These are phyloP conservation scores for Tricholoma sp. DNA, from an alignment of 768 basidiomycete genomes.

Conservation along the genomic window DNA sequence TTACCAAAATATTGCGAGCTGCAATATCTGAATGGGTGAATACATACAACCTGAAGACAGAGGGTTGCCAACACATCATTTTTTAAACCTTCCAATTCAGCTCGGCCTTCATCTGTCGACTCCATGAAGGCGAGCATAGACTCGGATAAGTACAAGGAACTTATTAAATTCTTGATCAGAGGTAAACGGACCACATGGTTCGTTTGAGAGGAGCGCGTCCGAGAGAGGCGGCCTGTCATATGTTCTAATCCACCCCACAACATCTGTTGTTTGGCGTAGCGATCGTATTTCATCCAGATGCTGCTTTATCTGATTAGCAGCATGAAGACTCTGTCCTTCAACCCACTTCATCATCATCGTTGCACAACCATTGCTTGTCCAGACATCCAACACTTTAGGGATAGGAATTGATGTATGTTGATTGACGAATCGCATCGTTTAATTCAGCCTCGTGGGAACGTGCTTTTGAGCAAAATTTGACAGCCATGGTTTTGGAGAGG, in stretches of 20 bases:
- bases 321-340: neutral
- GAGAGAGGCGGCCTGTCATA: constrained; percentile 4
- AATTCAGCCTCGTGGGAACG: constrained; percentile 1
- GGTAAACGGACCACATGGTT: constrained; percentile 2
- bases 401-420: constrained; percentile 4
- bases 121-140: constrained; percentile 1
- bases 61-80: neutral
- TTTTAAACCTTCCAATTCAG: constrained; percentile 1
- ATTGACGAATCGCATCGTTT: constrained; percentile 1
- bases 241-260: neutral
- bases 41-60: constrained; percentile 5
- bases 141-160: no score
- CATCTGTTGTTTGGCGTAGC: neutral
- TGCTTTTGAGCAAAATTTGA: neutral
- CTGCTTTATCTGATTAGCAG: neutral
- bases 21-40: constrained; percentile 12
- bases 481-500: neutral
- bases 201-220: constrained; percentile 1
- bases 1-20: constrained; percentile 11
- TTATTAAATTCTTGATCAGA: constrained; percentile 2
- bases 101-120: neutral
- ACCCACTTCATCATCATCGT: constrained; percentile 2
- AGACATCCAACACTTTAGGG: constrained; percentile 2
- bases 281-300: neutral
- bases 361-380: neutral